Conservation (phyloP, 192 early-diverging fungal genomes). For the Linnemannia schmuckeri region DNA sequence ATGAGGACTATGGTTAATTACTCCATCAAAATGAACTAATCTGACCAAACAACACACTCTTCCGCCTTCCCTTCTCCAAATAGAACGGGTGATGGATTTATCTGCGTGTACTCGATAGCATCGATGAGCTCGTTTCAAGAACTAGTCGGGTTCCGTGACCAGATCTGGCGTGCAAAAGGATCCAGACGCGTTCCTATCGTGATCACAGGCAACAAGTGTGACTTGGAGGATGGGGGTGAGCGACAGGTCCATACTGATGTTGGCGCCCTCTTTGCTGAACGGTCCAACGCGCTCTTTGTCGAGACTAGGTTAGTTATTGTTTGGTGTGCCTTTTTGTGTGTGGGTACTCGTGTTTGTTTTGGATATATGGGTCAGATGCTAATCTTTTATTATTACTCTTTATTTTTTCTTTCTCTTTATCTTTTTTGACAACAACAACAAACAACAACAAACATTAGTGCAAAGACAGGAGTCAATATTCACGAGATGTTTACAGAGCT, state of each 20-base stretch:
- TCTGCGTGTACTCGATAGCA: slow-evolving; percentile 86
- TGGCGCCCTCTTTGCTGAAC: slow-evolving; percentile 67
- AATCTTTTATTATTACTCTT: background rate
- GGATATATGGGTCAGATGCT: slow-evolving; percentile 1
- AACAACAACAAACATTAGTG: slow-evolving; percentile 10
- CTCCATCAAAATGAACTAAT: background rate
- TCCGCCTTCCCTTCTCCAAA: slow-evolving; percentile 16
- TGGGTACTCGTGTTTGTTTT: background rate
- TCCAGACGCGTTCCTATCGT: slow-evolving; percentile 81
- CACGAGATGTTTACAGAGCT: slow-evolving; percentile 37
- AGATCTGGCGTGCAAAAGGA: slow-evolving; percentile 88
- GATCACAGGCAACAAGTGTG: slow-evolving; percentile 91
- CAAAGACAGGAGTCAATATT: slow-evolving; percentile 41
- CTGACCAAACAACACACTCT: background rate
- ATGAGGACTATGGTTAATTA: background rate
- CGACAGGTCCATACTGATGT: slow-evolving; percentile 69
- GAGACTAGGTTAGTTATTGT: slow-evolving; percentile 63
- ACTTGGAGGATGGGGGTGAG: slow-evolving; percentile 70
- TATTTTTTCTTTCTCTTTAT: background rate
- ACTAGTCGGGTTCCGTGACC: slow-evolving; percentile 76
- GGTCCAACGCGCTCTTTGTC: slow-evolving; percentile 71
- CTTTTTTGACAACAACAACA: too few relatives aligned
- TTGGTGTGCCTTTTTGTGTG: background rate
- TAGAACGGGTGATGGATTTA: slow-evolving; percentile 88
- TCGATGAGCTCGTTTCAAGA: slow-evolving; percentile 83